Evolutionary conservation across 2,329 filamentous ascomycete species (phyloP).

Genomic region (Phyllosticta citrichinensis): DNA sequence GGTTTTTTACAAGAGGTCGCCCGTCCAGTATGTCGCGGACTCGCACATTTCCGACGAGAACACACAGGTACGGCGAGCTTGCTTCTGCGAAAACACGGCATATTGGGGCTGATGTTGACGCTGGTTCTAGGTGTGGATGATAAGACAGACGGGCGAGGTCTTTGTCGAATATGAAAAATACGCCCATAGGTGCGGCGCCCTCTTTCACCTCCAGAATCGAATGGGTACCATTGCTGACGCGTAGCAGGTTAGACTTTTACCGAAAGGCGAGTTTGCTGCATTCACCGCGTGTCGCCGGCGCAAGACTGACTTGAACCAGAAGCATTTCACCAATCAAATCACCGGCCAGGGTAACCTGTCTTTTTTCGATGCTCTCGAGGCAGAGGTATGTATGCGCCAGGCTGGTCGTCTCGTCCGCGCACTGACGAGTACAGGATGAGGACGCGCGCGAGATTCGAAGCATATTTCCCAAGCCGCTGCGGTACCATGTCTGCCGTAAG

Average conservation of each 20-base stretch:
- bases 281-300: not conserved
- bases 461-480: conserved; percentile 82
- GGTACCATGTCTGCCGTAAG: conserved; percentile 78
- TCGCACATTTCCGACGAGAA: conserved; percentile 70
- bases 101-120: conserved; percentile 11
- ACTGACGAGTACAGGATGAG: conserved; percentile 30
- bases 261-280: conserved; percentile 55
- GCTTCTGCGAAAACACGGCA: conserved; percentile 74
- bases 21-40: conserved; percentile 68
- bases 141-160: conserved; percentile 79
- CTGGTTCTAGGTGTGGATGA: conserved; percentile 69
- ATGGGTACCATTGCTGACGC: not conserved
- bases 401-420: not conserved
- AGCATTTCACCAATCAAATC: conserved; percentile 89
- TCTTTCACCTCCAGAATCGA: conserved; percentile 13
- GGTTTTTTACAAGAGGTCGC: conserved; percentile 95
- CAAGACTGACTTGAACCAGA: conserved; percentile 38
- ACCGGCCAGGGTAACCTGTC: conserved; percentile 84
- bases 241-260: conserved; percentile 78
- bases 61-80: conserved; percentile 56
- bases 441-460: conserved; percentile 84
- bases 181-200: conserved; percentile 62
- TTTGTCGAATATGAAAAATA: conserved; percentile 86
- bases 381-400: conserved; percentile 55
- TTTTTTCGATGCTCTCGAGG: conserved; percentile 86